Evolutionary conservation across 257 asterid species (phyloP), one percentile per base, ranked within the genome.

Genomic region (Leonotis leonurus): DNA sequence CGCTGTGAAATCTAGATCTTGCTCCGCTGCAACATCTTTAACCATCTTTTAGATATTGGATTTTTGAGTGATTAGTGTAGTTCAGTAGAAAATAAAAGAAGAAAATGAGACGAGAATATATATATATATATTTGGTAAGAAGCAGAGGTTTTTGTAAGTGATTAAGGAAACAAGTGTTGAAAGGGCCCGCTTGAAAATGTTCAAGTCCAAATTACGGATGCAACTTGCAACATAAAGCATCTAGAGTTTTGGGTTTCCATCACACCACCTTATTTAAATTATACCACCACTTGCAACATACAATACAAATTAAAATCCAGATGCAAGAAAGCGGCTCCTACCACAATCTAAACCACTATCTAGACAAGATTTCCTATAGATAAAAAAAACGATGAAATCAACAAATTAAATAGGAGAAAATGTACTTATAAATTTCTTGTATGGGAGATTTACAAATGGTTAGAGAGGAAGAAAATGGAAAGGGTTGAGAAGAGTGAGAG

Each of bases 211-310:
- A 21, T 17, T 21, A 57, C 39, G 53, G 70, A 58, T 49, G 74
- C 79, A 70, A 73, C 37, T 66, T 70, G 87, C 89, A 75, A 89
- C 96, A 88, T 73, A 85, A 71, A 83, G 44, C 78, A 83, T 85
- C 84, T 80, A 89, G 35, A 48, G 0, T 12, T 60, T 37, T 55
- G 51, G 24, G 10, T 9, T 55, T 41, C n/a, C 54, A 12, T 22
- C 7, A 41, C 9, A 48, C 39, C 43, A 25, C 51, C 54, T 62
- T 39, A 68, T 49, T 0, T 4, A 1, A 41, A 30, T 12, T n/a
- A 53, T n/a, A 6, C 12, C 44, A n/a, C 53, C 45, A 69, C 69
- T 61, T 51, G 64, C 64, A 27, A 16, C 14, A 39, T 24, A 5
- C 18, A 3, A 43, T 2, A 16, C 14, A 60, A 41, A 43, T 27